A percentile compares a stretch with the other conserved stretches of the same genome.
Evolutionary conservation across 1,284 basidiomycete species (phyloP).

Genomic region (Malassezia psittaci): DNA sequence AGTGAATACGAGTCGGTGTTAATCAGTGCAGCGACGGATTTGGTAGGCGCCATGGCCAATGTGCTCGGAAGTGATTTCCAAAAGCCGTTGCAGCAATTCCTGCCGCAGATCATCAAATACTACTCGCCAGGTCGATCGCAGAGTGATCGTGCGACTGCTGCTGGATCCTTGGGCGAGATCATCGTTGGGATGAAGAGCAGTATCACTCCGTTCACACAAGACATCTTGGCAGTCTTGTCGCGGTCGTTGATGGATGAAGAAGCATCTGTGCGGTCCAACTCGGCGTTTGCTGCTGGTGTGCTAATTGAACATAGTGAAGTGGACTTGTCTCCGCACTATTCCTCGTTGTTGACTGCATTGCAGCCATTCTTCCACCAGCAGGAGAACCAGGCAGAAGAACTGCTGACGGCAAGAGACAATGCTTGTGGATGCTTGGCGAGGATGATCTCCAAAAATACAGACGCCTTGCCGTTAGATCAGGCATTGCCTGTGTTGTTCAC

Average conservation of each 20-base stretch:
- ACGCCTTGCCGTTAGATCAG: conserved; percentile 72
- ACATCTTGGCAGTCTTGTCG: conserved; percentile 49
- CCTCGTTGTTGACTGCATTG: conserved; percentile 66
- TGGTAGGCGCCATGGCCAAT: conserved; percentile 79
- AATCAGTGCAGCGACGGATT: conserved; percentile 84
- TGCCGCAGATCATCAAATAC: conserved; percentile 81
- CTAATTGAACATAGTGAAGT: conserved; percentile 75
- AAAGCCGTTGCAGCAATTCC: conserved; percentile 73
- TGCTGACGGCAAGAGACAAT: conserved; percentile 83
- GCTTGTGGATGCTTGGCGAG: conserved; percentile 84
- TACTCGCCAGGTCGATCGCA: conserved; percentile 74
- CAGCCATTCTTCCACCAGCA: conserved; percentile 67
- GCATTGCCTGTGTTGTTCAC: conserved; percentile 74
- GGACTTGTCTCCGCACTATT: conserved; percentile 75
- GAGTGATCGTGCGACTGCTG: conserved; percentile 82
- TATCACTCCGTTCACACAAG: conserved; percentile 69
- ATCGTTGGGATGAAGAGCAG: conserved; percentile 81
- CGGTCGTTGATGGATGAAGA: conserved; percentile 71
- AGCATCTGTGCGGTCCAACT: conserved; percentile 86
- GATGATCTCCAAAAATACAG: conserved; percentile 71
- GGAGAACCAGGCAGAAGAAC: conserved; percentile 55
- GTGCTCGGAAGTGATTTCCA: conserved; percentile 75
- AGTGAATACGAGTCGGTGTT: conserved; percentile 96
- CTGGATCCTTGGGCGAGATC: conserved; percentile 90
- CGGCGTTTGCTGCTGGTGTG: conserved; percentile 85